Evolutionary conservation across 2,329 filamentous ascomycete species (phyloP), one percentile per base, ranked within the genome.

Genomic region (Colletotrichum graminicola): DNA sequence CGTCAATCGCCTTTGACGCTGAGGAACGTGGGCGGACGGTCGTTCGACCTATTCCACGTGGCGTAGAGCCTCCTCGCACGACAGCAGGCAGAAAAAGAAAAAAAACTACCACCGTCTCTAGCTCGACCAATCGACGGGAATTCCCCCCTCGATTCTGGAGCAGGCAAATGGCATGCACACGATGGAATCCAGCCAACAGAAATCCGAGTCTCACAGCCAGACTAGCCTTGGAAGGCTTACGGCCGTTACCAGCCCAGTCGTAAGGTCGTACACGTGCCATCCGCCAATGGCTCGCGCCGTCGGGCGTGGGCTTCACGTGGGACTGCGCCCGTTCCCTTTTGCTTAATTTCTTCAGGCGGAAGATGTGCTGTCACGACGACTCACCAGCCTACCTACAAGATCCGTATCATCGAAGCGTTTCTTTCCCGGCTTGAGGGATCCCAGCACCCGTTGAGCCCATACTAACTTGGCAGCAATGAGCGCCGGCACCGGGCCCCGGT

Each of bases 1-100:
- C 34, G 29, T 51, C n/a, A 23, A 26, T 41, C 47, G 59, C 55
- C 23, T 65, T 29, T 62, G 61, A 54, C 63, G 66, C 36, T 55
- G 43, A 26, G 61, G 45, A 69, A 54, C 66, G 34, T 47, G 43
- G 29, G 21, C 43, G 8, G 21, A 5, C 47, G 29, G 66, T 47
- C 61, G 43, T 52, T 34, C 62, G 55, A 23, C 47, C 23, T 60
- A 34, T 61, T 51, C 51, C 62, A 56, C 62, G 67, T 56, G 62
- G 62, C 55, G 32, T 26, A 23, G 34, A 23, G 55, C 23, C 32
- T 29, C 47, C 36, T 60, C 45, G 47, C 55, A 47, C 32, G 45
- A 66, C 62, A 41, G 29, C 47, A 45, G 16, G 29, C 51, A 34
- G 29, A n/a, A n/a, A n/a, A n/a, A n/a, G n/a, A n/a, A n/a, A n/a